phyloP scores from a whole-genome alignment of 1,284 basidiomycete genomes.

The Coriolopsis trogii region DNA sequence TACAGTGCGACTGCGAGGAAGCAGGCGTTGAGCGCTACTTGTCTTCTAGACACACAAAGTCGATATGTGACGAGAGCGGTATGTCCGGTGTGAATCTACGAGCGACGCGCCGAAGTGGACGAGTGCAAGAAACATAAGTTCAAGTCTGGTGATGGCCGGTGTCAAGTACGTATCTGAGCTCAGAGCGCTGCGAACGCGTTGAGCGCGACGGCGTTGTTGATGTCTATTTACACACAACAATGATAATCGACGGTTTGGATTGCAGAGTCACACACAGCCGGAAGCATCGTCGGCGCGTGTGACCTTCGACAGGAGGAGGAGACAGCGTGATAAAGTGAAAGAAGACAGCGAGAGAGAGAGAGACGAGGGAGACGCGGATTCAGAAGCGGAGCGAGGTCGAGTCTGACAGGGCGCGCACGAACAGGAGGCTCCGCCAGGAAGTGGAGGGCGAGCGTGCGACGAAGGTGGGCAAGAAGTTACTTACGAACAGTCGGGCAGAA shows the following conservation, averaged over 20 bases:
- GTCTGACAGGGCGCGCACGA: constrained; percentile 14
- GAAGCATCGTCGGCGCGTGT: constrained; percentile 33
- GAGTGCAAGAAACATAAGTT: too few relatives aligned
- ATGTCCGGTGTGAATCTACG: too few relatives aligned
- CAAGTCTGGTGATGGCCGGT: too few relatives aligned
- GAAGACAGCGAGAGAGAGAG: constrained; percentile 9
- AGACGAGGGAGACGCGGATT: constrained; percentile 21
- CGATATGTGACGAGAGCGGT: too few relatives aligned
- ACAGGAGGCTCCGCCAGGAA: constrained; percentile 13
- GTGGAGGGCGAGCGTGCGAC: constrained; percentile 10
- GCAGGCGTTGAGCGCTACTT: too few relatives aligned
- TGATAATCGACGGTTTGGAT: too few relatives aligned
- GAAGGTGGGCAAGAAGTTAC: constrained; percentile 14
- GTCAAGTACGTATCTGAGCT: too few relatives aligned
- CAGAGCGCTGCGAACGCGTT: too few relatives aligned
- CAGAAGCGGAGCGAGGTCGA: constrained; percentile 22
- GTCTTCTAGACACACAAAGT: too few relatives aligned
- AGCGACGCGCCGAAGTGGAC: too few relatives aligned
- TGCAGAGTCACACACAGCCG: constrained; percentile 24
- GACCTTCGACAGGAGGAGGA: constrained; percentile 25
- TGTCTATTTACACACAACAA: constrained; percentile 20
- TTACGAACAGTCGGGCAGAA: neutral
- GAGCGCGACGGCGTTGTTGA: too few relatives aligned
- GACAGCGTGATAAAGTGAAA: constrained; percentile 8
- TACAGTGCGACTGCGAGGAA: too few relatives aligned